phyloP scores from a whole-genome alignment of 2,329 filamentous ascomycete species.

The Emericellopsis cladophorae region DNA sequence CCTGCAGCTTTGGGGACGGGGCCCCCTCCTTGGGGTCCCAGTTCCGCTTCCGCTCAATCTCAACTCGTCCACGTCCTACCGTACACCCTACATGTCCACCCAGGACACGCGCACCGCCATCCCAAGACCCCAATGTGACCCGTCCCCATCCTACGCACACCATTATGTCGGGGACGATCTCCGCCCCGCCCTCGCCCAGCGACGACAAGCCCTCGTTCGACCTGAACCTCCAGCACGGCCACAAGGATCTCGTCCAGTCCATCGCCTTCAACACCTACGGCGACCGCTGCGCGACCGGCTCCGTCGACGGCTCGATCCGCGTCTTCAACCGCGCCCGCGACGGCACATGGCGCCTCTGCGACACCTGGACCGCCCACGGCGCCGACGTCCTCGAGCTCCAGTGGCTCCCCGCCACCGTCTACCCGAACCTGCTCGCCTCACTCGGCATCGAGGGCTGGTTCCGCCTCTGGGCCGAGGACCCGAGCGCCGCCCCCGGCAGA shows the following conservation, averaged over 20 bases:
- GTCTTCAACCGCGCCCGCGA: constrained; percentile 79
- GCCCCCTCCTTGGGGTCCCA: too few species aligned
- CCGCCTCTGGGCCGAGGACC: constrained; percentile 87
- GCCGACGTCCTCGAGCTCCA: constrained; percentile 87
- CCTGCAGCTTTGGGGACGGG: background rate
- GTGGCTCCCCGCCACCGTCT: constrained; percentile 86
- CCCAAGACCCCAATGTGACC: too few species aligned
- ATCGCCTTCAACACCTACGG: constrained; percentile 88
- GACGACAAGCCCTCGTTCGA: constrained; percentile 39
- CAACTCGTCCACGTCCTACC: too few species aligned
- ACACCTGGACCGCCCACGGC: constrained; percentile 83
- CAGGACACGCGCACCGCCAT: too few species aligned
- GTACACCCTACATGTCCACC: too few species aligned
- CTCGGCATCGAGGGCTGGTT: constrained; percentile 84
- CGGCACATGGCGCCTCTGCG: constrained; percentile 64
- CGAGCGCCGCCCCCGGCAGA: constrained; percentile 64
- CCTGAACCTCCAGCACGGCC: constrained; percentile 57
- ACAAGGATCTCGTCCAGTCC: constrained; percentile 70
- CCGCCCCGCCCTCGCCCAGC: constrained; percentile 19
- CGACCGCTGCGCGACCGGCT: constrained; percentile 81
- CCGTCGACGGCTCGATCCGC: constrained; percentile 84
- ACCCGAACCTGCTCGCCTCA: constrained; percentile 73
- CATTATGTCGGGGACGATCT: constrained; percentile 13
- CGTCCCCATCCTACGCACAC: background rate
- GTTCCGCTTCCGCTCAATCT: too few species aligned